Conservation (phyloP, 2,329 filamentous ascomycete genomes). For the Didymella exigua region DNA sequence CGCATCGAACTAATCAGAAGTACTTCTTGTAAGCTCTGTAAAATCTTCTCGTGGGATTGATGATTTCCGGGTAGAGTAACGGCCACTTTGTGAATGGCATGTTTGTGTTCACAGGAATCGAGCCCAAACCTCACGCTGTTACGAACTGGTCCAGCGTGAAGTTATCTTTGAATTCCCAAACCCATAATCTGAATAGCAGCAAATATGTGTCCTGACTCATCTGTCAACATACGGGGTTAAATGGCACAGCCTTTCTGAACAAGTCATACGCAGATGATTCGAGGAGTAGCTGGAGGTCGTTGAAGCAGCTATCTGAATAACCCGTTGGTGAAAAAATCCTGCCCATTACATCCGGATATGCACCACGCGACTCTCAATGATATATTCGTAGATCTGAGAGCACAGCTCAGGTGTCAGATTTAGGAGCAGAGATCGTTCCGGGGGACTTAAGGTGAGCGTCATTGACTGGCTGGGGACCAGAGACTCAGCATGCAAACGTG, state of each 20-base stretch:
- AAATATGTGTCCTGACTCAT: constrained; percentile 11
- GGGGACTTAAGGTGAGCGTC: neutral
- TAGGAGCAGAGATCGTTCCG: constrained; percentile 11
- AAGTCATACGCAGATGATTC: constrained; percentile 5
- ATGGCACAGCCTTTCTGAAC: constrained; percentile 1
- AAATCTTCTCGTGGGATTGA: constrained; percentile 13
- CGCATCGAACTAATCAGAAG: constrained; percentile 7
- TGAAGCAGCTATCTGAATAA: constrained; percentile 15
- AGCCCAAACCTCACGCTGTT: constrained; percentile 7
- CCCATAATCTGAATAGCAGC: constrained; percentile 13
- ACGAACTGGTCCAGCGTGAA: constrained; percentile 24
- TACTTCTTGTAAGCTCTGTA: constrained; percentile 9
- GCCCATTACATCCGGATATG: constrained; percentile 16
- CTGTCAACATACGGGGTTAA: constrained; percentile 12
- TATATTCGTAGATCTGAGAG: constrained; percentile 20
- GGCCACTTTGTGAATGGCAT: constrained; percentile 15
- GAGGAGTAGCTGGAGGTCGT: constrained; percentile 8
- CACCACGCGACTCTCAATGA: constrained; percentile 15
- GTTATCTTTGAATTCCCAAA: constrained; percentile 18
- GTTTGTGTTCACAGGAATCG: constrained; percentile 8
- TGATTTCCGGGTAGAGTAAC: constrained; percentile 18
- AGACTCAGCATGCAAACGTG: neutral
- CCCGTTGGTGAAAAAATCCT: constrained; percentile 15
- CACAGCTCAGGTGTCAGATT: constrained; percentile 21
- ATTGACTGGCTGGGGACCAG: neutral